Base-by-base conservation (phyloP, 2,329 filamentous ascomycete species). In the Kalmusia sp. region DNA sequence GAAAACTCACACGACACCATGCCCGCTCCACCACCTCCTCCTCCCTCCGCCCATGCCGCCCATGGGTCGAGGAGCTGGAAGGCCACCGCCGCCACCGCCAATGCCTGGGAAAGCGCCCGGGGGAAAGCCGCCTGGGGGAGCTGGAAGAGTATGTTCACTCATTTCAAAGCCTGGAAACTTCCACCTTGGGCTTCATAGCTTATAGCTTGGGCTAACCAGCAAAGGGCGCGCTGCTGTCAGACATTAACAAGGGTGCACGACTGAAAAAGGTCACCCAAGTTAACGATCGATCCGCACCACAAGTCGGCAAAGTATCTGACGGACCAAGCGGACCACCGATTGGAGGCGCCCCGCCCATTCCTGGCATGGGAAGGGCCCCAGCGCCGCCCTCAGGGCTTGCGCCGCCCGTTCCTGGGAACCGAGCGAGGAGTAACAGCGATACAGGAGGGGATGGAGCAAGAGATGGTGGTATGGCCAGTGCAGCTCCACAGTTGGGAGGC, bases 241-340 rank as follows among this genome's bases (percentile, higher is more conserved):
- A 98, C 75, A 99, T 99, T 64, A 80, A 81, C 62, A 96, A 96
- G 75, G 95, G 93, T 60, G 82, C 79, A 62, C 79, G 80, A 56
- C 82, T 98, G 54, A 96, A 90, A 77, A 97, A 96, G 76, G 82
- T 80, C 50, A 70, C 91, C 27, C 88, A 92, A 51, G 91, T 93
- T 63, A 97, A 98, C 76, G 93, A 98, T 75, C 88, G 93, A 74
- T 97, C 93, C 19, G 91, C 91, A 6, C 93, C 93, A 0, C 66
- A 84, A 45, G 74, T 97, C 51, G 83, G 76, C 55, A 85, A 83
- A 50, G 67, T 80, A 45, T 80, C 82, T 47, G 79, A 82, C 45
- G 80, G 80, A 27, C 82, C 84, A 11, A 83, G 81, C 27, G 86
- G 83, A 54, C 80, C 85, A 49, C 83, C 88, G 11, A 77, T 90